These are phyloP conservation scores for Trifolium dubium DNA, from an alignment of 306 rosid species.

Conservation along the genomic window DNA sequence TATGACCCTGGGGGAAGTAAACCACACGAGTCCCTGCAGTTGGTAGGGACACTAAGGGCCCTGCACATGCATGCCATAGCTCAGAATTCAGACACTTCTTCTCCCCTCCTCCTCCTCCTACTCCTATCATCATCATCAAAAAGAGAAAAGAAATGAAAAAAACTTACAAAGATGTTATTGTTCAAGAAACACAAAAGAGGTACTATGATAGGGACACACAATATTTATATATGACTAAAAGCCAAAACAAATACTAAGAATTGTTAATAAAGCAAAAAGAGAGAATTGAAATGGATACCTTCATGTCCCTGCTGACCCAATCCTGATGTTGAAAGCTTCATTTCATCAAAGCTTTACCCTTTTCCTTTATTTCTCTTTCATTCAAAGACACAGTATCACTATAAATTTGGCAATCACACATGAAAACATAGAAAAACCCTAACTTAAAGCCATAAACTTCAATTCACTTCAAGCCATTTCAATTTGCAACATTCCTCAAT, in stretches of 20 bases:
- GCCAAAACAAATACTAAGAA: conserved; percentile 45
- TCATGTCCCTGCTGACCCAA: conserved; percentile 89
- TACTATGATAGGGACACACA: conserved; percentile 51
- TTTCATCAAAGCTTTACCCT: conserved; percentile 64
- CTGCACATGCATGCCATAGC: conserved; percentile 99
- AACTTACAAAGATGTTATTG: conserved; percentile 28
- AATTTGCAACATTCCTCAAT: conserved; percentile 42
- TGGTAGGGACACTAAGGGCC: conserved; percentile 94
- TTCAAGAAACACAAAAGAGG: conserved; percentile 44
- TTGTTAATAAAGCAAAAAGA: conserved; percentile 37
- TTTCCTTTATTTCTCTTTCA: conserved; percentile 41
- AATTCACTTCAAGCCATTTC: conserved; percentile 55
- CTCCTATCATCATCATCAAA: conserved; percentile 53
- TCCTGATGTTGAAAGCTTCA: conserved; percentile 98
- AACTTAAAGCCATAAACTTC: conserved; percentile 43
- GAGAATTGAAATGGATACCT: conserved; percentile 63
- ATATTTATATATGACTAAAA: conserved; percentile 38
- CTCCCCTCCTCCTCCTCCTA: conserved; percentile 58
- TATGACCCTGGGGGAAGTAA: conserved; percentile 97
- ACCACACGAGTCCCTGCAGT: conserved; percentile 84
- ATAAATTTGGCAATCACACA: conserved; percentile 47
- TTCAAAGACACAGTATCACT: conserved; percentile 33
- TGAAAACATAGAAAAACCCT: conserved; percentile 49
- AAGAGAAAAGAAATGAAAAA: conserved; percentile 25
- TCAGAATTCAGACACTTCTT: conserved; percentile 96